These are phyloP conservation scores for Exophiala mesophila DNA, from an alignment of 2,329 filamentous ascomycete genomes.

Conservation along the genomic window DNA sequence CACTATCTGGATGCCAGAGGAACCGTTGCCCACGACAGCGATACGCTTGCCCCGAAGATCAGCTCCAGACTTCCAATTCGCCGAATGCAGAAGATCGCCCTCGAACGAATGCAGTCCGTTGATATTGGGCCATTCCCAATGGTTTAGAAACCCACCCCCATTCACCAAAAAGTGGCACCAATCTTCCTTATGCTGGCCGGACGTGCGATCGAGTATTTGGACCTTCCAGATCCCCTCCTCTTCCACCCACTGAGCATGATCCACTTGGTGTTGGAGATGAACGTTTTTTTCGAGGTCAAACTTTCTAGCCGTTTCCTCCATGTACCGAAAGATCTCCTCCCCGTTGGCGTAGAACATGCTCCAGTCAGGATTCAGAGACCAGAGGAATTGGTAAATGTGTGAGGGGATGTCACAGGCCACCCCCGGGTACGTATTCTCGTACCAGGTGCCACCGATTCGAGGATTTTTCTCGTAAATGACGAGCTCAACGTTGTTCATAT, in stretches of 20 bases:
- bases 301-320: background rate
- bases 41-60: conserved; percentile 35
- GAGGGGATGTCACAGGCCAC: background rate
- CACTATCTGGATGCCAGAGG: conserved; percentile 42
- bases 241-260: background rate
- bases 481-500: background rate
- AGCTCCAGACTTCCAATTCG: conserved; percentile 42
- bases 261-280: background rate
- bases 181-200: too few species aligned
- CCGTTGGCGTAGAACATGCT: background rate
- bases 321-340: background rate
- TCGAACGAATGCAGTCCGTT: conserved; percentile 33
- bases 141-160: conserved; percentile 39
- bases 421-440: background rate
- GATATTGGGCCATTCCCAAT: conserved; percentile 37
- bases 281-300: background rate
- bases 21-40: conserved; percentile 42
- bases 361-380: background rate
- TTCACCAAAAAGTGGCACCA: conserved; percentile 41
- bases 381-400: conserved; percentile 28
- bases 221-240: background rate
- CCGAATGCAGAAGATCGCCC: conserved; percentile 30
- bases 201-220: too few species aligned
- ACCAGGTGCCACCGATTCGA: background rate
- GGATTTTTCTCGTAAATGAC: background rate